Evolutionary conservation across 1,284 basidiomycete genomes (phyloP).

Genomic region (Puccinia polysora): DNA sequence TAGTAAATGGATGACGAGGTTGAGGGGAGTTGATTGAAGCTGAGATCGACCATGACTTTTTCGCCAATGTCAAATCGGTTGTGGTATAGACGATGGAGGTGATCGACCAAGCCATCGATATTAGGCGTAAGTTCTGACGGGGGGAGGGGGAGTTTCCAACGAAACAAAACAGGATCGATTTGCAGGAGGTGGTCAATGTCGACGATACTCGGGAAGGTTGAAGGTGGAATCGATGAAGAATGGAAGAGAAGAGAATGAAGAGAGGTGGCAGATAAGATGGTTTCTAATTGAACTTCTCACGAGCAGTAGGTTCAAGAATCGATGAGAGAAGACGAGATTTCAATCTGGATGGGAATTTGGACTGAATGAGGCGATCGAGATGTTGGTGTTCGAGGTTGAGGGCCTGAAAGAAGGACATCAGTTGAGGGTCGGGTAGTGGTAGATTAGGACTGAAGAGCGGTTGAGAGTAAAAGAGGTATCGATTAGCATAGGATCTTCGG

Average conservation of each 20-base stretch:
- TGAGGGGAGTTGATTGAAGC: background rate
- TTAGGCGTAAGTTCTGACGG: slow-evolving; percentile 4
- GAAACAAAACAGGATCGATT: too few relatives aligned
- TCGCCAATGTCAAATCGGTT: slow-evolving; percentile 29
- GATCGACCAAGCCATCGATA: slow-evolving; percentile 17
- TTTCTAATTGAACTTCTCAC: background rate
- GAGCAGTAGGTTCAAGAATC: background rate
- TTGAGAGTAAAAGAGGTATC: slow-evolving; percentile 35
- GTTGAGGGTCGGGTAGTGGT: background rate
- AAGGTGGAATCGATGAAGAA: too few relatives aligned
- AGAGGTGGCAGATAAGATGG: too few relatives aligned
- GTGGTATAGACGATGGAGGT: slow-evolving; percentile 17
- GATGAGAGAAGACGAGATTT: background rate
- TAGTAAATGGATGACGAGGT: slow-evolving; percentile 11
- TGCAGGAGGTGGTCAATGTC: too few relatives aligned
- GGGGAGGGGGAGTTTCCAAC: background rate
- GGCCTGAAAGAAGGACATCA: background rate
- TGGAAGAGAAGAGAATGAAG: too few relatives aligned
- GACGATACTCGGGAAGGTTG: too few relatives aligned
- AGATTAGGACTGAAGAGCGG: slow-evolving; percentile 22
- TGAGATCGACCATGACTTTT: slow-evolving; percentile 25
- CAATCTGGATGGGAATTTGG: slow-evolving; percentile 15
- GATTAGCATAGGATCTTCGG: slow-evolving; percentile 29
- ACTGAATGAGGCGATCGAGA: slow-evolving; percentile 13
- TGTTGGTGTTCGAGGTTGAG: background rate